These are phyloP conservation scores for Jamesozyma gamospora DNA, from an alignment of 805 yeast genomes.

Conservation along the genomic window DNA sequence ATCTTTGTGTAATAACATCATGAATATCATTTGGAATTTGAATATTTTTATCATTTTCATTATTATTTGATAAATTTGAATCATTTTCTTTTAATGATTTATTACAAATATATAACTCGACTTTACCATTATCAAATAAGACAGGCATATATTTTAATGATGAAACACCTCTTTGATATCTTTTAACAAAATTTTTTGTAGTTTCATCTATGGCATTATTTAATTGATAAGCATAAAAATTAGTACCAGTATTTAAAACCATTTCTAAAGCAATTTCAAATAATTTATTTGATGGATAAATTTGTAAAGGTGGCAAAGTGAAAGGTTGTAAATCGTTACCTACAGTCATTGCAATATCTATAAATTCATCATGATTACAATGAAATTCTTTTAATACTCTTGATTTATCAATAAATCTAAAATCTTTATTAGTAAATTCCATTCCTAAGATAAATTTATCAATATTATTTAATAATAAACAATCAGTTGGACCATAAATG, in stretches of 20 bases:
- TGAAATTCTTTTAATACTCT: slow-evolving; percentile 51
- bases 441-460: slow-evolving; percentile 66
- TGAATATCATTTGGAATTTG: slow-evolving; percentile 67
- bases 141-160: slow-evolving; percentile 68
- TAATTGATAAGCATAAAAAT: slow-evolving; percentile 38
- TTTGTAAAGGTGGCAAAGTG: slow-evolving; percentile 42
- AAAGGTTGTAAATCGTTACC: slow-evolving; percentile 70
- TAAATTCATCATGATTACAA: slow-evolving; percentile 54
- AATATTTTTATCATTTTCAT: not conserved
- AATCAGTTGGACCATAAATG: slow-evolving; percentile 78
- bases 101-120: slow-evolving; percentile 39
- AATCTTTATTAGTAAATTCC: slow-evolving; percentile 55
- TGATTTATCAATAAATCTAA: slow-evolving; percentile 53
- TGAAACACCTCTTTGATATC: slow-evolving; percentile 58
- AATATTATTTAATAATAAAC: slow-evolving; percentile 47
- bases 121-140: slow-evolving; percentile 55
- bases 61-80: slow-evolving; percentile 1
- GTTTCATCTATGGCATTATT: slow-evolving; percentile 32
- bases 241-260: slow-evolving; percentile 34
- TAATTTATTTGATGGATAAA: slow-evolving; percentile 23
- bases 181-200: slow-evolving; percentile 31
- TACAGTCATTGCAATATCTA: slow-evolving; percentile 65
- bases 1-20: slow-evolving; percentile 69
- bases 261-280: slow-evolving; percentile 33
- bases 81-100: not conserved